A percentile compares a stretch with the other conserved stretches of the same genome.
Conservation (phyloP, 2,329 filamentous ascomycete species). For the Colletotrichum australisinense region DNA sequence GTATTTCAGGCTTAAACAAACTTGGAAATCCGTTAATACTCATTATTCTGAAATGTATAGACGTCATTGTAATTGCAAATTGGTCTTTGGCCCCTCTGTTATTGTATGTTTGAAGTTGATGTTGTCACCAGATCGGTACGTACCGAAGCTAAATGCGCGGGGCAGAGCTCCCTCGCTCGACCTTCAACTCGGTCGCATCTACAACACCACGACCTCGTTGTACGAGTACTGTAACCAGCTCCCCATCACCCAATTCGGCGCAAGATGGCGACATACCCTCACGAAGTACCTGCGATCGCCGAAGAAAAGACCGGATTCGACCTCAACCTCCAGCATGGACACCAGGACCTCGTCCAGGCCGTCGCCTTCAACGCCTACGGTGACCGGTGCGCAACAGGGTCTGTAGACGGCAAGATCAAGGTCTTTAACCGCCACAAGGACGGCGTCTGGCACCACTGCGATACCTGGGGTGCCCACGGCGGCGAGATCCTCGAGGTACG, state of each 20-base stretch:
- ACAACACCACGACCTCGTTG: background rate
- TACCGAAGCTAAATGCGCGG: background rate
- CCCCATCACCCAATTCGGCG: conserved; percentile 60
- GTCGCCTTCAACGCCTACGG: conserved; percentile 94
- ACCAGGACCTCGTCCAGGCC: conserved; percentile 84
- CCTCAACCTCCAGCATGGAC: conserved; percentile 76
- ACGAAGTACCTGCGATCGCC: conserved; percentile 45
- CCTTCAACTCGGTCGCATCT: background rate
- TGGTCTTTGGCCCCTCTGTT: background rate
- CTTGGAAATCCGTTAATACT: background rate
- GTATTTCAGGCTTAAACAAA: background rate
- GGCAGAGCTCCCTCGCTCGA: background rate
- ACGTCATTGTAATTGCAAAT: background rate
- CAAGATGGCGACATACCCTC: conserved; percentile 31
- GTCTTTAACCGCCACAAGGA: conserved; percentile 89
- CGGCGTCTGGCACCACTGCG: conserved; percentile 81
- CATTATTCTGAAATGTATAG: background rate
- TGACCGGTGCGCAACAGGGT: conserved; percentile 90
- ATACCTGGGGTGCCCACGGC: conserved; percentile 91
- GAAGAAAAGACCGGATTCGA: conserved; percentile 64
- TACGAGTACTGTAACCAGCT: background rate
- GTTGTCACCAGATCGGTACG: background rate
- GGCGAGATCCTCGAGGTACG: conserved; percentile 87
- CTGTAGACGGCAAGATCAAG: conserved; percentile 91
- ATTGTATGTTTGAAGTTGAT: background rate